A percentile compares a stretch with the other conserved stretches of the same genome.
Evolutionary conservation across 2,329 filamentous ascomycete species (phyloP).

Genomic region (Cladorrhinum sp.): DNA sequence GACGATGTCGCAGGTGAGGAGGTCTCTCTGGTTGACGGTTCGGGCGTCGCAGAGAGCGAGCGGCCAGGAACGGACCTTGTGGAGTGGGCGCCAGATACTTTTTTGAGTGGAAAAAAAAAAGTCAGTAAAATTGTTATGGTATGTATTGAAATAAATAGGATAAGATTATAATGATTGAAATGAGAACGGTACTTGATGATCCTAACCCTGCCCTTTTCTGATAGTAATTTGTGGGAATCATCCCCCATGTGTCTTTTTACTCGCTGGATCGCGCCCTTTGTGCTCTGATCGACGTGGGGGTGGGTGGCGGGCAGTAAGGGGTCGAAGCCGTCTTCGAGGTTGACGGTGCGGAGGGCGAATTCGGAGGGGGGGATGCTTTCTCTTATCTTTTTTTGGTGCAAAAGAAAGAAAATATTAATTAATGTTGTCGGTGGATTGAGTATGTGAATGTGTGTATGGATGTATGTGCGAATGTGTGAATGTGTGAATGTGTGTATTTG

Average conservation of each 20-base stretch:
- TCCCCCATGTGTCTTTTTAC: slow-evolving; percentile 6
- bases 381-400: too few species aligned
- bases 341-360: slow-evolving; percentile 2
- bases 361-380: slow-evolving; percentile 4
- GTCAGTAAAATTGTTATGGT: too few species aligned
- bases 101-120: too few species aligned
- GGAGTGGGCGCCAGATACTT: slow-evolving; percentile 4
- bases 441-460: too few species aligned
- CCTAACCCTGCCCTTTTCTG: slow-evolving; percentile 4
- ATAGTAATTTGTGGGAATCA: background rate
- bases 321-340: slow-evolving; percentile 12
- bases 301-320: slow-evolving; percentile 7
- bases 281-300: slow-evolving; percentile 10
- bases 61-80: slow-evolving; percentile 1
- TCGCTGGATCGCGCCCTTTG: background rate
- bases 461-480: too few species aligned
- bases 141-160: too few species aligned
- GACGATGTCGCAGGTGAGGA: slow-evolving; percentile 10
- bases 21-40: background rate
- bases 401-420: too few species aligned
- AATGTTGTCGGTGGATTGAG: too few species aligned
- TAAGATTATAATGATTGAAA: too few species aligned
- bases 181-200: slow-evolving; percentile 13
- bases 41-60: slow-evolving; percentile 8
- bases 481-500: too few species aligned